A percentile compares a stretch with the other conserved stretches of the same genome.
Conservation (phyloP, 352 stramenopile species). For the Pythium plurisporium region DNA sequence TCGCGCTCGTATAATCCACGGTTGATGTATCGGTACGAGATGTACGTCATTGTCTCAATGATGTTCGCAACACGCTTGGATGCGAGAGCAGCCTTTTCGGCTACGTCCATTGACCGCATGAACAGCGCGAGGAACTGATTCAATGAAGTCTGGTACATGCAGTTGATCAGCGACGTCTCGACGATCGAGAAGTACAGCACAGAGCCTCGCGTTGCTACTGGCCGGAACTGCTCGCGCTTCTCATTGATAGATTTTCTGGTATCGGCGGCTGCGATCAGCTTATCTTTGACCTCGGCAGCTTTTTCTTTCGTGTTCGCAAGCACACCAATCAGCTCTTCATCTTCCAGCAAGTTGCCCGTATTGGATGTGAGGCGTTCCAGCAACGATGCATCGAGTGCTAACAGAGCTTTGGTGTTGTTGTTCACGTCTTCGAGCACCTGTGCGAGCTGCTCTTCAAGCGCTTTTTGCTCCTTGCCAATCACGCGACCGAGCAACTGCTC, state of each 20-base stretch:
- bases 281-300: constrained; percentile 97
- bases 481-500: constrained; percentile 97
- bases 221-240: constrained; percentile 97
- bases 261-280: constrained; percentile 95
- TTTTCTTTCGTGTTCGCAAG: constrained; percentile 98
- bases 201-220: constrained; percentile 95
- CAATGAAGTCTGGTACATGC: constrained; percentile 99
- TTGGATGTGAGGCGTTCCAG: constrained; percentile 96
- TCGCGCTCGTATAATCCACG: constrained; percentile 96
- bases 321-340: constrained; percentile 98
- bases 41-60: constrained; percentile 99
- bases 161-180: constrained; percentile 97
- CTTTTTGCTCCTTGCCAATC: constrained; percentile 97
- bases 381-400: constrained; percentile 94
- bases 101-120: constrained; percentile 97
- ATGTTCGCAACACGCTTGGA: constrained; percentile 98
- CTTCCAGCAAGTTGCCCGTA: constrained; percentile 96
- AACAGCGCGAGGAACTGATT: constrained; percentile 98
- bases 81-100: constrained; percentile 95
- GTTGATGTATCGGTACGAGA: constrained; percentile 99
- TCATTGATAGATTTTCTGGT: constrained; percentile 97
- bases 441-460: constrained; percentile 97
- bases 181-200: constrained; percentile 99
- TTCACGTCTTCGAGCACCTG: constrained; percentile 98
- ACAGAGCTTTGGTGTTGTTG: constrained; percentile 96